Evolutionary conservation across 768 basidiomycete species (phyloP).

Genomic region (Leccinellum rugosiceps): DNA sequence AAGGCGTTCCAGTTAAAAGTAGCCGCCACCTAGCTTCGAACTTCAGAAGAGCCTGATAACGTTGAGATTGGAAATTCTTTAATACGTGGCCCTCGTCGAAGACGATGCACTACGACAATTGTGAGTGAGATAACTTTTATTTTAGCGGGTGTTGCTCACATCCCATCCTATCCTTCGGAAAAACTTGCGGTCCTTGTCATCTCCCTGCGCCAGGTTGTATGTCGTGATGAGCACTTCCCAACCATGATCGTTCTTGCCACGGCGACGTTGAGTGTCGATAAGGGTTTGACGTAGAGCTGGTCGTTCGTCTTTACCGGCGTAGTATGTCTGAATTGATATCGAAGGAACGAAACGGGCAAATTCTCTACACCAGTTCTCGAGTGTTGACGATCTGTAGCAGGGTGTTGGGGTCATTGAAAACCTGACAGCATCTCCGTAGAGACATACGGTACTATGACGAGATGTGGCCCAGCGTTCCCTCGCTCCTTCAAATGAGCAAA

Average conservation of each 20-base stretch:
- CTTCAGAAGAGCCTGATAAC: constrained; percentile 84
- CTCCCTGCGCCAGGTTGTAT: constrained; percentile 90
- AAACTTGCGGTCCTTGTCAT: constrained; percentile 86
- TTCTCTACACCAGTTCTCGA: constrained; percentile 99
- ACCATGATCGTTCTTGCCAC: constrained; percentile 49
- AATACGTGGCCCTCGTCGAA: constrained; percentile 97
- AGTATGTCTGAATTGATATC: constrained; percentile 87
- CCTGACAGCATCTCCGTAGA: neutral
- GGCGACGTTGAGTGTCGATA: constrained; percentile 51
- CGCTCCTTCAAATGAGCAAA: constrained; percentile 83
- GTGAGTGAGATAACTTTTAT: neutral
- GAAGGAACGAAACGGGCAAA: constrained; percentile 87
- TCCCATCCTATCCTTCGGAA: constrained; percentile 90
- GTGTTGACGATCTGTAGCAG: constrained; percentile 74
- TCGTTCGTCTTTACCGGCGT: constrained; percentile 89
- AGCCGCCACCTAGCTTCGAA: constrained; percentile 88
- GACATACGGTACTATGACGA: constrained; percentile 92
- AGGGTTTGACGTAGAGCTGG: constrained; percentile 69
- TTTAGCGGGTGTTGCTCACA: constrained; percentile 47
- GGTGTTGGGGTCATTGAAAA: constrained; percentile 6
- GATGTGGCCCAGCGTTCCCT: constrained; percentile 79
- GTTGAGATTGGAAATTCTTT: constrained; percentile 97
- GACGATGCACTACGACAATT: constrained; percentile 66
- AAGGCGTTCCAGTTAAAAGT: constrained; percentile 90
- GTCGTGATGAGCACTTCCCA: constrained; percentile 97